Percentiles rank a stretch among this genome's conserved stretches.
Evolutionary conservation across 2,329 filamentous ascomycete genomes (phyloP).

Genomic region (Alternaria viburni): DNA sequence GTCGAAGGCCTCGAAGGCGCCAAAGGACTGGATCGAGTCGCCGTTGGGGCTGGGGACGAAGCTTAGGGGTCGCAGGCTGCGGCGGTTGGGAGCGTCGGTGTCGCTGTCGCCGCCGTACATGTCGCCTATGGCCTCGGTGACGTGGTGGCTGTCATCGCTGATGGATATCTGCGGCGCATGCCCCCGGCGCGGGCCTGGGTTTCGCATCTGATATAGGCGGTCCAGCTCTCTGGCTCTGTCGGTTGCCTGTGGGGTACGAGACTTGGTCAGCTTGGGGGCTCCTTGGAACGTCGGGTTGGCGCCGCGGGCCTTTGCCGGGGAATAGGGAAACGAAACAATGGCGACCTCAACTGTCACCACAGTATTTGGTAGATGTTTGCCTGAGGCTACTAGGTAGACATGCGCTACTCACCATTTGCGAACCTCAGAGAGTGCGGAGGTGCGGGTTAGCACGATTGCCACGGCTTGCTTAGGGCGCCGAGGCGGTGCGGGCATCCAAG

Average conservation of each 20-base stretch:
- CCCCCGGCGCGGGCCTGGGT: slow-evolving; percentile 59
- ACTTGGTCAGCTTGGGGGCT: slow-evolving; percentile 35
- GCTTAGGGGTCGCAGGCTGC: slow-evolving; percentile 73
- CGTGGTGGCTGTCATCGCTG: slow-evolving; percentile 90
- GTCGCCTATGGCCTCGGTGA: slow-evolving; percentile 91
- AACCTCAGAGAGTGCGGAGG: slow-evolving; percentile 19
- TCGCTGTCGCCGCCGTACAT: slow-evolving; percentile 85
- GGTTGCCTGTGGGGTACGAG: slow-evolving; percentile 40
- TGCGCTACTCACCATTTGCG: slow-evolving; percentile 31
- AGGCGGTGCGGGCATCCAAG: slow-evolving; percentile 17
- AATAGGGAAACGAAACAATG: background rate
- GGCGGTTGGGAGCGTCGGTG: slow-evolving; percentile 52
- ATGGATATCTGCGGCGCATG: slow-evolving; percentile 70
- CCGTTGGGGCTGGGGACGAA: slow-evolving; percentile 69
- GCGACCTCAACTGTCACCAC: background rate
- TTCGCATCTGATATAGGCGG: slow-evolving; percentile 57
- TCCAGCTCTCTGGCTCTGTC: slow-evolving; percentile 55
- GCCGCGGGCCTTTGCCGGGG: slow-evolving; percentile 13
- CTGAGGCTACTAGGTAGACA: background rate
- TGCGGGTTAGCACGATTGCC: slow-evolving; percentile 20
- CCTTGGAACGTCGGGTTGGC: slow-evolving; percentile 2
- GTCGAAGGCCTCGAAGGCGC: slow-evolving; percentile 36
- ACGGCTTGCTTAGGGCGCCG: slow-evolving; percentile 21
- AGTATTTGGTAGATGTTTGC: background rate
- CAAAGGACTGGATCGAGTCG: slow-evolving; percentile 51